phyloP scores from a whole-genome alignment of 1,139 yeast species.

The Suhomyces kunorum region DNA sequence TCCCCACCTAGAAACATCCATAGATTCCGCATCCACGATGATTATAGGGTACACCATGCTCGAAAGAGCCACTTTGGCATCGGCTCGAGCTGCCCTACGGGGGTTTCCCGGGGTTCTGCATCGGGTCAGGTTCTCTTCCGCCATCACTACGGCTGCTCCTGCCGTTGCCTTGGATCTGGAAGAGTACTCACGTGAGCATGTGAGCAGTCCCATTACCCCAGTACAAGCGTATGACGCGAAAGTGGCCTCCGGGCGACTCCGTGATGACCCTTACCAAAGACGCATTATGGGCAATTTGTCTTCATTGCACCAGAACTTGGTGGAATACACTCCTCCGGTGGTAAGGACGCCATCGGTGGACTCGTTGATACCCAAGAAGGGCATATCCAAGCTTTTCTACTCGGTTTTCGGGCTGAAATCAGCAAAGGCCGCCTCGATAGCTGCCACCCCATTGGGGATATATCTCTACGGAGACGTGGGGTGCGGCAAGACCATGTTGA shows the following conservation, averaged over 20 bases:
- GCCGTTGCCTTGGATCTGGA: neutral
- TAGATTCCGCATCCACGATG: neutral
- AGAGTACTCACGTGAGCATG: neutral
- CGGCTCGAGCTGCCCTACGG: neutral
- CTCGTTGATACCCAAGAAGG: constrained; percentile 50
- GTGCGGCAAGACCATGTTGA: constrained; percentile 96
- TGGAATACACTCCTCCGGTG: constrained; percentile 55
- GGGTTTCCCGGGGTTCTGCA: neutral
- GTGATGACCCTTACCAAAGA: constrained; percentile 69
- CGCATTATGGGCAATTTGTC: constrained; percentile 59
- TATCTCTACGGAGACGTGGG: constrained; percentile 97
- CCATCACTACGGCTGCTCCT: constrained; percentile 3
- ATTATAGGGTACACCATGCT: neutral
- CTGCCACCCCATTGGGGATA: constrained; percentile 63
- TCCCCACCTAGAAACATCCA: neutral
- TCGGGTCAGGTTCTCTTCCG: constrained; percentile 3
- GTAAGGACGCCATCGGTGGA: constrained; percentile 51
- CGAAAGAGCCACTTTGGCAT: neutral
- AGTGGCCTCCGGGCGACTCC: constrained; percentile 53
- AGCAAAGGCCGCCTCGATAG: neutral
- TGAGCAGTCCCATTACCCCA: constrained; percentile 34
- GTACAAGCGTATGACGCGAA: constrained; percentile 60
- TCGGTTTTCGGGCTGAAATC: constrained; percentile 31
- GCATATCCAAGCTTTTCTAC: constrained; percentile 41
- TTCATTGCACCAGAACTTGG: constrained; percentile 49